Percentiles rank a stretch among this genome's conserved stretches.
Evolutionary conservation across 225 moss, liverwort and hornwort genomes (phyloP).

Genomic region (Marchantia polymorpha): DNA sequence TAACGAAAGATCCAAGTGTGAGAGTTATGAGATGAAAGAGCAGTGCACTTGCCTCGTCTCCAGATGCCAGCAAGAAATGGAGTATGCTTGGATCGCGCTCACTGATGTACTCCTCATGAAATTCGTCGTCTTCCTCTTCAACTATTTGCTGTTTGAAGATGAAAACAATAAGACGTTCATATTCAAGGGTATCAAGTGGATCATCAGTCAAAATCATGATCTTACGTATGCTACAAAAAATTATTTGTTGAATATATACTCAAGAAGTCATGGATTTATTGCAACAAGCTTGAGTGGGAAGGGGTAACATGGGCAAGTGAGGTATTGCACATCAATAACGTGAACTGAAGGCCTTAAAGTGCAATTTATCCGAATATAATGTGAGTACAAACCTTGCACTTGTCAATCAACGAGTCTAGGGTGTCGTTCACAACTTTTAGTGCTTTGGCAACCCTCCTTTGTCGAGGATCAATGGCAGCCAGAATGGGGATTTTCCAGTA

Average conservation of each 20-base stretch:
- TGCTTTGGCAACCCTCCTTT: slow-evolving; percentile 61
- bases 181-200: background rate
- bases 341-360: background rate
- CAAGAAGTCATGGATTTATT: background rate
- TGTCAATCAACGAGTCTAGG: slow-evolving; percentile 60
- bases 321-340: too few species aligned
- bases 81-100: slow-evolving; percentile 88
- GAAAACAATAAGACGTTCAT: background rate
- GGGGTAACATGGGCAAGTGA: background rate
- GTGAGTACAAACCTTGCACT: slow-evolving; percentile 55
- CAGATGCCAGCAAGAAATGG: slow-evolving; percentile 79
- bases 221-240: background rate
- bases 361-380: background rate
- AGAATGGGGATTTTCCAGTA: slow-evolving; percentile 82
- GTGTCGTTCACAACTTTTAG: slow-evolving; percentile 68
- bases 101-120: slow-evolving; percentile 73
- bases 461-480: slow-evolving; percentile 70
- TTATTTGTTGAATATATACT: background rate
- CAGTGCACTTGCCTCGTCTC: slow-evolving; percentile 55
- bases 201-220: background rate
- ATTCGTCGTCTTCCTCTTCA: slow-evolving; percentile 67
- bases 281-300: background rate
- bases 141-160: slow-evolving; percentile 56
- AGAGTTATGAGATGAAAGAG: background rate
- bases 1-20: background rate